A percentile compares a stretch with the other conserved stretches of the same genome.
Conservation (phyloP, 768 basidiomycete species). For the Lentinula sp. region DNA sequence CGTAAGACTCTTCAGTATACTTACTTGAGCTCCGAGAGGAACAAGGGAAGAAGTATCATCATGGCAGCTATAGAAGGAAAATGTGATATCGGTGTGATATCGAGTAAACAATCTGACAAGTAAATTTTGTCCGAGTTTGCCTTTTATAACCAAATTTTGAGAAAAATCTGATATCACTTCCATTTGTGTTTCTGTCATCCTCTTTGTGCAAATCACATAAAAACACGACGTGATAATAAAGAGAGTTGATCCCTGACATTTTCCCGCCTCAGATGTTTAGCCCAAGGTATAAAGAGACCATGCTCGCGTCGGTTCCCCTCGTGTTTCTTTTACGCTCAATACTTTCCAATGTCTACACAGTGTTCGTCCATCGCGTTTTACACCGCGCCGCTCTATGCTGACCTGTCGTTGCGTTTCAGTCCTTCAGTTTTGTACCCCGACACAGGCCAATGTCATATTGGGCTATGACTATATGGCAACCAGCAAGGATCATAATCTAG, state of each 20-base stretch:
- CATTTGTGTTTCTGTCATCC: not conserved
- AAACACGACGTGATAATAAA: not conserved
- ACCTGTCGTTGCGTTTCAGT: not conserved
- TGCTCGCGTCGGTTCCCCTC: not conserved
- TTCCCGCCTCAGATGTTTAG: not conserved
- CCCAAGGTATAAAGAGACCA: not conserved
- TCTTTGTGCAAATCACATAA: not conserved
- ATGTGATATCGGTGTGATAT: conserved; percentile 3
- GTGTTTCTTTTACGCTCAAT: not conserved
- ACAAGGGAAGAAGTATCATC: not conserved
- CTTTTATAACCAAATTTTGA: not conserved
- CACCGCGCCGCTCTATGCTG: not conserved
- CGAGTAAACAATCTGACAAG: not conserved
- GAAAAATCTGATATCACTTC: not conserved
- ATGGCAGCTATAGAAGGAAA: not conserved
- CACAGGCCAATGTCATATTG: not conserved
- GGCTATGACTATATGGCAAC: not conserved
- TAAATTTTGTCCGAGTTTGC: not conserved
- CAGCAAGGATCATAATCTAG: not conserved
- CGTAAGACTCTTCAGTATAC: too few species aligned
- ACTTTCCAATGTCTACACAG: not conserved
- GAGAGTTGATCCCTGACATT: not conserved
- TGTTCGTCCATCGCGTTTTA: not conserved
- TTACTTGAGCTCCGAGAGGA: not conserved
- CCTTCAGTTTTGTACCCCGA: not conserved